Base-by-base conservation (phyloP, 495 filamentous ascomycete species). In the Penicillium coffeae region DNA sequence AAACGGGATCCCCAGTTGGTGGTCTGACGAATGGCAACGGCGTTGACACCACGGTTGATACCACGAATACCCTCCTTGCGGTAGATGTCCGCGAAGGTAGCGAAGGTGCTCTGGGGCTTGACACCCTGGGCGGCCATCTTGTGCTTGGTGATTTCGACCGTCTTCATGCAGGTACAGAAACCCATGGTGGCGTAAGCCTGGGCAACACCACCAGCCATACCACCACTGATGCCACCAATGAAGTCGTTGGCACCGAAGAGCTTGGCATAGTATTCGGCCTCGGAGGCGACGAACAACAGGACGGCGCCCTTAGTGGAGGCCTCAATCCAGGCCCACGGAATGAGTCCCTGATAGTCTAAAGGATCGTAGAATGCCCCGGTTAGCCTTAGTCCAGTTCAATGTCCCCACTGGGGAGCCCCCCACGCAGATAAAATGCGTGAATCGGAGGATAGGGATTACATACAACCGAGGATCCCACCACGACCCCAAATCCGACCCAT, bases 91-190 rank as follows among this genome's bases (percentile, higher is more conserved):
- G 92, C 92, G 74, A 98, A 98, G 44, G 92, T 96, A 40, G 77
- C 77, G 65, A 93, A 91, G 45, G 94, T 97, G 60, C 90, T 83
- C 2, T 85, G 87, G 15, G 88, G 88, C 72, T 90, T 89, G 32
- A 84, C 79, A 58, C 93, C 93, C 21, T 76, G 55, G 7, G 89
- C 84, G 3, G 91, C 90, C 63, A 94, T 74, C 80, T 96, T 96
- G 77, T 93, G 88, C 74, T 95, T 90, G 61, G 93, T 98, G 74
- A 98, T 98, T 75, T 97, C 94, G 52, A 96, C 94, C 47, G 93
- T 98, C 84, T 98, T 98, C 93, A 98, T 98, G 81, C 93, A 98
- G 33, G 93, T 98, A 73, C 93, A 98, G 83, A 98, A 98, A 48
- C 93, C 93, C 90, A 98, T 96, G 56, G 93, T 98, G 48, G 93